Evolutionary conservation across 768 basidiomycete genomes (phyloP), one percentile per base, ranked within the genome.

Genomic region (Udeniomyces megalosporus): DNA sequence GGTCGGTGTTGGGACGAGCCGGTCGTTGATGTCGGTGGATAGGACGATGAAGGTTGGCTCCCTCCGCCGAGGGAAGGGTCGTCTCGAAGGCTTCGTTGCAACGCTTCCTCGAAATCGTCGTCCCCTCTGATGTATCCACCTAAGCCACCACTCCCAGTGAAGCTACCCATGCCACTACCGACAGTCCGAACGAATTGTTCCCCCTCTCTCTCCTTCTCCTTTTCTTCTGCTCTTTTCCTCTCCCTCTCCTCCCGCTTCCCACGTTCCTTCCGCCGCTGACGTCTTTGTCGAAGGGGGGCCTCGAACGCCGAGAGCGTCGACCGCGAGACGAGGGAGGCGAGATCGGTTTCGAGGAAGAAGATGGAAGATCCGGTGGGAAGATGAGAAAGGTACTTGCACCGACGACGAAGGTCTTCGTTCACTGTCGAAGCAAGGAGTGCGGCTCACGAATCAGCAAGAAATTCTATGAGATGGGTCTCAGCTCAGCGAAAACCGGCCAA

Each of bases 341-440:
- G 76, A 70, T 93, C 85, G 8, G 88, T 82, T 74, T 99, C 92
- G 58, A 96, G 77, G 73, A 96, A 96, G 26, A 90, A 84, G 49
- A 96, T 88, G 69, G 97, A 92, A 42, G 88, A 84, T 48, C 88
- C 84, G 61, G 88, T 84, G 1, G 92, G 88, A 68, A 96, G 78
- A 73, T 97, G 92, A 3, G 82, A 82, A 65, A 99, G 84, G 73
- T 96, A 97, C 71, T 92, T 93, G 78, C 89, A 96, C 34, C 92
- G 84, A 74, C 89, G 87, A 52, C 92, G 83, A 29, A 99, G 77
- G 64, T 95, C 91, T 64, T 92, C 91, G 72, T 93, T 88, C 67
- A 99, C 60, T 61, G 8, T 3, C 24, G 34, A n/a, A 29, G 34
- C 12, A 29, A 32, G 28, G 31, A n/a, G 15, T 28, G 57, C 17